Evolutionary conservation across 2,329 filamentous ascomycete species (phyloP).

Genomic region (Diaporthe sp.): DNA sequence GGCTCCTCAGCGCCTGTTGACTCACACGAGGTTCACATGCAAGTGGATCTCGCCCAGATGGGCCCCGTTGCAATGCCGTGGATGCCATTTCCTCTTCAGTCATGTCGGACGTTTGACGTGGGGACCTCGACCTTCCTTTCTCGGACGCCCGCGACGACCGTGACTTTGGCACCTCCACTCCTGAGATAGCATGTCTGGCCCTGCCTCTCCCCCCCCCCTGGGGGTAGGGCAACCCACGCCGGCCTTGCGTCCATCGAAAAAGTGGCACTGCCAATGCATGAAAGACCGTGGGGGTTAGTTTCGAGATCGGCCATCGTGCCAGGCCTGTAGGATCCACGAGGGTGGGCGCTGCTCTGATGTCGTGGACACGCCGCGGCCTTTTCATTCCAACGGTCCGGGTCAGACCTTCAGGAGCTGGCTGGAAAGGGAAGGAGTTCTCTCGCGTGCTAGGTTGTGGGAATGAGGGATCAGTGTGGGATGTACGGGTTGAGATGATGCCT

Average conservation of each 20-base stretch:
- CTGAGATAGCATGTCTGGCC: slow-evolving; percentile 5
- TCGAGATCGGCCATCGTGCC: not conserved
- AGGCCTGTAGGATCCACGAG: not conserved
- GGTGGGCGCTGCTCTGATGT: not conserved
- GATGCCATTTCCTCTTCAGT: not conserved
- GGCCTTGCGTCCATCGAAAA: not conserved
- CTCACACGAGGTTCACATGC: not conserved
- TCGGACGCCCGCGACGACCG: slow-evolving; percentile 3
- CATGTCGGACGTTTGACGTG: not conserved
- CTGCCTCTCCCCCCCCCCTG: not conserved
- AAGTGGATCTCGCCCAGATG: slow-evolving; percentile 10
- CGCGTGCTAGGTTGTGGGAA: not conserved
- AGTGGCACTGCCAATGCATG: not conserved
- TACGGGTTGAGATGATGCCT: not conserved
- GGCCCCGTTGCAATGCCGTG: not conserved
- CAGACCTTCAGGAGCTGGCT: slow-evolving; percentile 5
- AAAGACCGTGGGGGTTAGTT: slow-evolving; percentile 24
- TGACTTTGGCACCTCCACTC: not conserved
- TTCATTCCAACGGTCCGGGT: not conserved
- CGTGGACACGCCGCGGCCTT: not conserved
- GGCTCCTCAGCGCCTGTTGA: not conserved
- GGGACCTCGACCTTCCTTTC: slow-evolving; percentile 27
- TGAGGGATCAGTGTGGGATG: not conserved
- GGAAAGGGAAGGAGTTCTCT: slow-evolving; percentile 15
- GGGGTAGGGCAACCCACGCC: not conserved